These are phyloP conservation scores for Sesbania bispinosa DNA, from an alignment of 306 rosid species.

Conservation along the genomic window DNA sequence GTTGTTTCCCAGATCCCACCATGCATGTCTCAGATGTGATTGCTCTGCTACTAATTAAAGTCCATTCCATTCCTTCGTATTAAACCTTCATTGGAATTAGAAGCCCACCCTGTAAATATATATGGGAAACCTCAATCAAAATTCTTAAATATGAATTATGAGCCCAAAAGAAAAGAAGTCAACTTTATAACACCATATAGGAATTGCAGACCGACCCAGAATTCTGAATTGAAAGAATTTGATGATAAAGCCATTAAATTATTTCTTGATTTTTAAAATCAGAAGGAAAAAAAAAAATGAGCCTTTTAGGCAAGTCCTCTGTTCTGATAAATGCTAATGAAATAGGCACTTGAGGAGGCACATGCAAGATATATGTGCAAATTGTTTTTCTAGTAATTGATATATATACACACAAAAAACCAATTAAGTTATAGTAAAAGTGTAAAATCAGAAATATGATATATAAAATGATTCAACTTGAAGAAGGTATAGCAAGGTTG, in stretches of 20 bases:
- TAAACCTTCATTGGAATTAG: constrained; percentile 46
- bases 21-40: constrained; percentile 28
- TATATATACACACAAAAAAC: not conserved
- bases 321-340: too few relatives aligned
- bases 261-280: not conserved
- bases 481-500: not conserved
- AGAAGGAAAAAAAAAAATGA: not conserved
- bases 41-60: constrained; percentile 33
- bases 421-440: not conserved
- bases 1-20: constrained; percentile 27
- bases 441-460: not conserved
- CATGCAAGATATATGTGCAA: not conserved
- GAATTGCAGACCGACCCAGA: not conserved
- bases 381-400: not conserved
- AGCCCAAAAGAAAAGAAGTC: not conserved
- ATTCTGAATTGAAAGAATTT: not conserved
- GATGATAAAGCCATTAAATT: not conserved
- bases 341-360: not conserved
- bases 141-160: too few relatives aligned
- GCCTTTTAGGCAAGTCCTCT: too few relatives aligned
- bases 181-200: constrained; percentile 9
- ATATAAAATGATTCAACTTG: not conserved
- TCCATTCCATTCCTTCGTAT: not conserved
- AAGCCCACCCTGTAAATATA: constrained; percentile 39
- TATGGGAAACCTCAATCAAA: constrained; percentile 10